A percentile compares a stretch with the other conserved stretches of the same genome.
Conservation (phyloP, 2,329 filamentous ascomycete genomes). For the Cytospora piceicola region DNA sequence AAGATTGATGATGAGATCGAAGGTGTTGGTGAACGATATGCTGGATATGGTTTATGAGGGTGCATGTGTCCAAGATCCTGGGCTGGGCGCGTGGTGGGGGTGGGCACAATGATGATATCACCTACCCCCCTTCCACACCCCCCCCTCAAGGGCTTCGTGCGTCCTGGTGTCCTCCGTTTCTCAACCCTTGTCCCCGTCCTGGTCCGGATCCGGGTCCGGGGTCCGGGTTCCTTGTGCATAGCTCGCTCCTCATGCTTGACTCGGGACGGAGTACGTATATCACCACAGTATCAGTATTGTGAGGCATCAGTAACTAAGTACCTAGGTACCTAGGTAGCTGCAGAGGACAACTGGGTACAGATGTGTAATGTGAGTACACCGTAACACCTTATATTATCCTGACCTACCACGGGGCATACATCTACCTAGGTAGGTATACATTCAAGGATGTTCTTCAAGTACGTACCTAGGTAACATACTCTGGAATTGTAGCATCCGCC, state of each 20-base stretch:
- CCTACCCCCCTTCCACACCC: background rate
- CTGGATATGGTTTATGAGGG: too few relatives aligned
- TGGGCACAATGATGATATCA: background rate
- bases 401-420: slow-evolving; percentile 18
- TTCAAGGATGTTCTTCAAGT: background rate
- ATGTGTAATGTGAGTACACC: too few relatives aligned
- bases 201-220: background rate
- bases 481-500: background rate
- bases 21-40: background rate
- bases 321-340: too few relatives aligned
- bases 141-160: background rate
- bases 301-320: background rate
- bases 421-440: too few relatives aligned
- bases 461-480: too few relatives aligned
- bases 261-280: background rate
- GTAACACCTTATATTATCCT: slow-evolving; percentile 1
- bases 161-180: background rate
- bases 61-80: too few relatives aligned
- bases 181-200: background rate
- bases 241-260: background rate
- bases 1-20: background rate
- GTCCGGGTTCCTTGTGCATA: background rate
- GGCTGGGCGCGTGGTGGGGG: background rate
- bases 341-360: too few relatives aligned
- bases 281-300: background rate